Base-by-base conservation (phyloP, 2,329 filamentous ascomycete species). In the Aspergillus sp. region DNA sequence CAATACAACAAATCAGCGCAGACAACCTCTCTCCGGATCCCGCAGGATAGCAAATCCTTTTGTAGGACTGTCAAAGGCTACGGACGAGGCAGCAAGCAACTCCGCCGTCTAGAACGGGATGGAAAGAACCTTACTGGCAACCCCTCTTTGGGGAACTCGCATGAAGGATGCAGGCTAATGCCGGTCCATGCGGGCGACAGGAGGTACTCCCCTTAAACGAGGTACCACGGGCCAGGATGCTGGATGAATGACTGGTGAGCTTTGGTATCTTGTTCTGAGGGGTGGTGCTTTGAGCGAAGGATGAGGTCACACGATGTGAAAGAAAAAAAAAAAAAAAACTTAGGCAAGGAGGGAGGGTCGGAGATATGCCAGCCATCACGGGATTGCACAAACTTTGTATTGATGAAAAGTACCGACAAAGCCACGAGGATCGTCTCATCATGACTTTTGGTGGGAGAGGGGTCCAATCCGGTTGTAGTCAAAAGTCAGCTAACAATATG, bases 161-260 rank as follows among this genome's bases (percentile, higher is more conserved):
- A 60, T 56, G 52, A 43, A 60, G 47, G 58, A 60, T 60, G 47
- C 54, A 43, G 48, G 52, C 58, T 60, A 60, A 60, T 51, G 38
- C 52, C 47, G 32, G 41, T 19, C 47, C 36, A 50, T 50, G 47
- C 47, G 47, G 25, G 30, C 25, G 25, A 50, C 47, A 50, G 25
- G 25, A 50, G 12, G 47, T 50, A 50, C 47, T 17, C 25, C 47
- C 47, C 15, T 50, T 28, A 50, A 28, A 50, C 25, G 47, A 50
- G 47, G 47, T 50, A 50, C 25, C 47, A 50, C 47, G 47, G 47
- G n/a, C 47, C 32, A 28, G 47, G 25, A 48, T 23, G 21, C 9
- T 23, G 45, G 45, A 48, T 28, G 21, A 15, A 17, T 48, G 45
- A 28, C 23, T 49, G 23, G 47, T 10, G 17, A 13, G n/a, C 25